phyloP scores from a whole-genome alignment of 2,329 filamentous ascomycete species.

The Neospermospora avenae region DNA sequence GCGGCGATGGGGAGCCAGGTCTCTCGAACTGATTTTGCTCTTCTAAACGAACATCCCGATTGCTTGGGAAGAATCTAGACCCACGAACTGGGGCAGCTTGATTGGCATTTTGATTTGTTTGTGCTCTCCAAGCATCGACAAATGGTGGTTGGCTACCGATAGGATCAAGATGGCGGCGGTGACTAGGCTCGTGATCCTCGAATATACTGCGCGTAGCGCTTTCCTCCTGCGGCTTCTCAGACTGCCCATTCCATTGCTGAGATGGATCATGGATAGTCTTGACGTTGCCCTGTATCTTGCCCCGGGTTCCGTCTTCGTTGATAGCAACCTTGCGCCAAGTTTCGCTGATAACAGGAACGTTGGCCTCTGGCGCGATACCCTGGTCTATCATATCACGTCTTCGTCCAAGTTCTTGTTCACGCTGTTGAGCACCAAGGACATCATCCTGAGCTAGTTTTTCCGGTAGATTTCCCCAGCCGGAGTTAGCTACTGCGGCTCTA shows the following conservation, averaged over 20 bases:
- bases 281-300: slow-evolving; percentile 24
- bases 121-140: slow-evolving; percentile 32
- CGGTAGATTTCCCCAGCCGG: slow-evolving; percentile 30
- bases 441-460: slow-evolving; percentile 30
- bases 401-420: slow-evolving; percentile 25
- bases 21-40: slow-evolving; percentile 38
- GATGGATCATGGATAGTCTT: slow-evolving; percentile 24
- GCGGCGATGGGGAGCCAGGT: slow-evolving; percentile 60
- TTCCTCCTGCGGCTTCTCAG: slow-evolving; percentile 13
- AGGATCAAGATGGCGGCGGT: slow-evolving; percentile 20
- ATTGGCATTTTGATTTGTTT: slow-evolving; percentile 23
- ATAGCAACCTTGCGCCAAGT: slow-evolving; percentile 33
- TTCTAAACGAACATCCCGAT: slow-evolving; percentile 45
- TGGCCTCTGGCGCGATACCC: slow-evolving; percentile 21
- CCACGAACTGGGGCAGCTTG: slow-evolving; percentile 46
- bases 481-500: slow-evolving; percentile 20
- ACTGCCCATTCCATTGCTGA: slow-evolving; percentile 15
- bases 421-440: slow-evolving; percentile 20
- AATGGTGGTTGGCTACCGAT: slow-evolving; percentile 26
- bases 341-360: slow-evolving; percentile 30
- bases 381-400: slow-evolving; percentile 27
- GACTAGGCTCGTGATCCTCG: slow-evolving; percentile 26
- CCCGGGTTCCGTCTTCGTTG: slow-evolving; percentile 32
- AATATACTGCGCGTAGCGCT: slow-evolving; percentile 15
- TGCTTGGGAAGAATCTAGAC: slow-evolving; percentile 59